Evolutionary conservation across 1,284 basidiomycete genomes (phyloP).

Genomic region (Coniferiporia weirii): DNA sequence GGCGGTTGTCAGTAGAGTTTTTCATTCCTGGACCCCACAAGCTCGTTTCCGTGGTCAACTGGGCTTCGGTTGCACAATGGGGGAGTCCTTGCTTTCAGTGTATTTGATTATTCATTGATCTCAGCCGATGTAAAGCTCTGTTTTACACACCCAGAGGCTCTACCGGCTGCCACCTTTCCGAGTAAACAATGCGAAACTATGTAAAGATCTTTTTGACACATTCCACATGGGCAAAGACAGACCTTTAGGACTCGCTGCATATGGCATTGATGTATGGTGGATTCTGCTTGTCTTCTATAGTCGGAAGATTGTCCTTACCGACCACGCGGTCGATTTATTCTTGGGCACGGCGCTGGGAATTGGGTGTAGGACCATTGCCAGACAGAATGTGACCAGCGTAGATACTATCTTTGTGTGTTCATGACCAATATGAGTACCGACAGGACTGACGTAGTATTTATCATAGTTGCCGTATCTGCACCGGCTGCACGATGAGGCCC

Average conservation of each 20-base stretch:
- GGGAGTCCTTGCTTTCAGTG: conserved; percentile 7
- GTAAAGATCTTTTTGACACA: no score
- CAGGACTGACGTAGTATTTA: no score
- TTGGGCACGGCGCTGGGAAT: conserved; percentile 16
- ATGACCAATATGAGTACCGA: neutral
- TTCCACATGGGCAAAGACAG: neutral
- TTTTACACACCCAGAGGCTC: conserved; percentile 7
- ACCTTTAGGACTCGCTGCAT: conserved; percentile 14
- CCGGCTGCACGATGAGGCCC: neutral
- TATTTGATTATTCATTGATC: neutral
- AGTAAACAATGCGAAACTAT: neutral
- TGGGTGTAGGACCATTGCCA: conserved; percentile 19
- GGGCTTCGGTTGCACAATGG: conserved; percentile 16
- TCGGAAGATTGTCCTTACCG: conserved; percentile 20
- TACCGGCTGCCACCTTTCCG: conserved; percentile 18
- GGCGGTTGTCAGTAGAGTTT: no score
- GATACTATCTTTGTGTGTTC: conserved; percentile 6
- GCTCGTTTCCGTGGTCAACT: no score
- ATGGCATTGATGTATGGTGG: conserved; percentile 23
- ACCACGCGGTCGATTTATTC: conserved; percentile 21
- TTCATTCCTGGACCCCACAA: no score
- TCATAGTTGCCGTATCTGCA: neutral
- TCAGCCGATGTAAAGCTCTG: neutral
- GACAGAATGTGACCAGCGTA: conserved; percentile 13
- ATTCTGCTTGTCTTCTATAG: conserved; percentile 20